Percentiles rank a stretch among this genome's conserved stretches.
phyloP scores from a whole-genome alignment of 495 filamentous ascomycete species.

The Amphirosellinia nigrospora region DNA sequence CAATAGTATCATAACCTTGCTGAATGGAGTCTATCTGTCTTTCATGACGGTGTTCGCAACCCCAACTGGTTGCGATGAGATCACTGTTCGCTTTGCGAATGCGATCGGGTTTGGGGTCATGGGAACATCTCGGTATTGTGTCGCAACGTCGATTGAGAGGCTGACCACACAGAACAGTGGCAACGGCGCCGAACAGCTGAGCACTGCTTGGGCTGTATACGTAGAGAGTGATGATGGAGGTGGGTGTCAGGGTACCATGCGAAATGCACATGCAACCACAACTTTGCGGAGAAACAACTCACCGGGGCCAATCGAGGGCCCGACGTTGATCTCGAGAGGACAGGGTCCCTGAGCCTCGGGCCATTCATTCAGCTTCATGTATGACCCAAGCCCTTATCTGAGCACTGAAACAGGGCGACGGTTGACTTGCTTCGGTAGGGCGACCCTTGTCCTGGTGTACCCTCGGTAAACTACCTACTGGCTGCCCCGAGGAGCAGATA shows the following conservation, averaged over 20 bases:
- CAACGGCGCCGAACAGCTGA: conserved; percentile 4
- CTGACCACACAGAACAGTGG: conserved; percentile 4
- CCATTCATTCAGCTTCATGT: conserved; percentile 24
- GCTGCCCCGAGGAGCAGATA: neutral
- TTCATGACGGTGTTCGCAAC: conserved; percentile 6
- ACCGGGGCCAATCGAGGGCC: conserved; percentile 4
- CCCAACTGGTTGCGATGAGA: conserved; percentile 6
- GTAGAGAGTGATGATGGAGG: neutral
- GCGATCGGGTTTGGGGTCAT: conserved; percentile 17
- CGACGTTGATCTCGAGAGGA: neutral
- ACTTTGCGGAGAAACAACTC: conserved; percentile 23
- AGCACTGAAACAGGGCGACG: conserved; percentile 25
- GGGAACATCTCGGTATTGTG: neutral
- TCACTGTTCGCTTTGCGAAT: conserved; percentile 22
- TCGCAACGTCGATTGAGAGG: neutral
- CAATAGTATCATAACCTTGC: conserved; percentile 23
- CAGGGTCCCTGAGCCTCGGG: conserved; percentile 15
- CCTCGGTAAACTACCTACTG: neutral
- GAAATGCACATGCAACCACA: conserved; percentile 8
- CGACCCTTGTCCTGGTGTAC: conserved; percentile 16
- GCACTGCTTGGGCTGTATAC: neutral
- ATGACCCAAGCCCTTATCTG: conserved; percentile 6
- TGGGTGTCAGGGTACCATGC: conserved; percentile 13
- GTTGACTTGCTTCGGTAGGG: conserved; percentile 26
- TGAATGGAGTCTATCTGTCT: neutral